A percentile compares a stretch with the other conserved stretches of the same genome.
Conservation (phyloP, 352 stramenopile genomes). For the Globisporangium camurandrum region DNA sequence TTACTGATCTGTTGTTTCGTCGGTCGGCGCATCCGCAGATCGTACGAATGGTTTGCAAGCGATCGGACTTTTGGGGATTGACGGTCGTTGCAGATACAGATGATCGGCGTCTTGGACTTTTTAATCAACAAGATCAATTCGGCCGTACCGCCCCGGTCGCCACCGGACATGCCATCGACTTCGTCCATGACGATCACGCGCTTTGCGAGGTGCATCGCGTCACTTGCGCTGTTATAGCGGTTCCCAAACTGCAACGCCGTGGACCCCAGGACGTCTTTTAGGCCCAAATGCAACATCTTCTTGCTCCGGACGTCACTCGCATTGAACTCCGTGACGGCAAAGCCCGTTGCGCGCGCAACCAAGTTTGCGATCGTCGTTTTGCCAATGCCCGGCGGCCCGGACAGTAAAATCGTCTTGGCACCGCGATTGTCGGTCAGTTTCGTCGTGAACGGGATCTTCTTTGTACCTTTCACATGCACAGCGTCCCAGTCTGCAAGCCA, state of each 20-base stretch:
- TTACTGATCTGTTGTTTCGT: slow-evolving; percentile 92
- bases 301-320: slow-evolving; percentile 97
- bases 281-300: too few species aligned
- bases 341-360: slow-evolving; percentile 93
- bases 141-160: slow-evolving; percentile 81
- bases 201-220: slow-evolving; percentile 89
- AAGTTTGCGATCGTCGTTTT: slow-evolving; percentile 98
- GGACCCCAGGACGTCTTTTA: too few species aligned
- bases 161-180: slow-evolving; percentile 93
- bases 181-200: slow-evolving; percentile 96
- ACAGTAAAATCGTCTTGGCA: slow-evolving; percentile 93
- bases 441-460: slow-evolving; percentile 89
- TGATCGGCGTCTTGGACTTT: slow-evolving; percentile 89
- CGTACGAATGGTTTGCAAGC: slow-evolving; percentile 96
- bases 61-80: slow-evolving; percentile 93
- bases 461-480: too few species aligned
- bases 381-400: slow-evolving; percentile 87
- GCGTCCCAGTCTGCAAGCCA: slow-evolving; percentile 96
- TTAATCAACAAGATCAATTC: slow-evolving; percentile 92
- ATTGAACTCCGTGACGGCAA: slow-evolving; percentile 97
- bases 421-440: slow-evolving; percentile 29
- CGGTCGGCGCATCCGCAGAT: slow-evolving; percentile 92
- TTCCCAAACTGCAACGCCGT: too few species aligned
- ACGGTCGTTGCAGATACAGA: slow-evolving; percentile 99
- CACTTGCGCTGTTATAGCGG: slow-evolving; percentile 81